phyloP scores from a whole-genome alignment of 2,329 filamentous ascomycete genomes.

The Drechslerella dactyloides region DNA sequence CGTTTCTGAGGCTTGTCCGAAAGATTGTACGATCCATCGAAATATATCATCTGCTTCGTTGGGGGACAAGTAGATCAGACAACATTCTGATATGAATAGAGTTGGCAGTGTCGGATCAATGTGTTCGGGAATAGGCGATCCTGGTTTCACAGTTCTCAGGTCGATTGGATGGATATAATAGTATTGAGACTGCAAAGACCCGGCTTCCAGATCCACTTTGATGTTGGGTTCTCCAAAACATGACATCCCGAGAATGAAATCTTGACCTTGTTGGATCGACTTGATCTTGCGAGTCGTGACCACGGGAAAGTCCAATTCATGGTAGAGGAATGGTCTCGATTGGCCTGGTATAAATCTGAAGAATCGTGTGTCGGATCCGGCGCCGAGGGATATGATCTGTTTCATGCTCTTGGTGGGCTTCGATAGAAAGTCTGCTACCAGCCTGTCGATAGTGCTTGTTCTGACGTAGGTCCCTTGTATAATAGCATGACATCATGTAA shows the following conservation, averaged over 20 bases:
- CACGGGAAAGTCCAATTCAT: constrained; percentile 84
- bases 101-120: constrained; percentile 66
- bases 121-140: constrained; percentile 34
- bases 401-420: constrained; percentile 59
- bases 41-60: constrained; percentile 70
- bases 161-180: constrained; percentile 55
- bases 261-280: constrained; percentile 35
- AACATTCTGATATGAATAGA: constrained; percentile 90
- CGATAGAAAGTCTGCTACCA: constrained; percentile 74
- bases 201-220: constrained; percentile 36
- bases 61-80: constrained; percentile 82
- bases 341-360: constrained; percentile 70
- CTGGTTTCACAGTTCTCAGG: constrained; percentile 52
- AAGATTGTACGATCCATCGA: constrained; percentile 65
- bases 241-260: too few species aligned
- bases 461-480: constrained; percentile 91
- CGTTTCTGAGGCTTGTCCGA: constrained; percentile 25
- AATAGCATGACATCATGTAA: constrained; percentile 11
- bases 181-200: constrained; percentile 48
- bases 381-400: constrained; percentile 90
- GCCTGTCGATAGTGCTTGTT: constrained; percentile 78
- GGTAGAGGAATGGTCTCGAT: constrained; percentile 69
- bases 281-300: constrained; percentile 54
- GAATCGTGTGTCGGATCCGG: constrained; percentile 88
- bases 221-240: constrained; percentile 17